Evolutionary conservation across 2,329 filamentous ascomycete species (phyloP).

Genomic region (Cladophialophora exuberans): DNA sequence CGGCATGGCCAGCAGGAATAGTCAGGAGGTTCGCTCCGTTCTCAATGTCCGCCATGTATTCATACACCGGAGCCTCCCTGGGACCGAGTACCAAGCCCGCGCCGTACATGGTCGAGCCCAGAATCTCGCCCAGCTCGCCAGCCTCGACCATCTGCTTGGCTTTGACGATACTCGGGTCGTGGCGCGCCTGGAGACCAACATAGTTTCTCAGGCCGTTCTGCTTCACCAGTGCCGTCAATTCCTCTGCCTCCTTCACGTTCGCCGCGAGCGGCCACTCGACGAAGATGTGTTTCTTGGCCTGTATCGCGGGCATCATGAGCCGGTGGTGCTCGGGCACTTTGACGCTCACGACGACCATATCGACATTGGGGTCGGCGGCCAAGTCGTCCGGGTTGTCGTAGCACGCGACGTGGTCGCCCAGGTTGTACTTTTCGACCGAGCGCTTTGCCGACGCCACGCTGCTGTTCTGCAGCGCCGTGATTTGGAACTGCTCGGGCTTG

Average conservation of each 20-base stretch:
- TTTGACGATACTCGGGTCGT: constrained; percentile 49
- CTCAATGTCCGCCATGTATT: constrained; percentile 22
- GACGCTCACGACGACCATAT: constrained; percentile 59
- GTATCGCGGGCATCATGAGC: constrained; percentile 50
- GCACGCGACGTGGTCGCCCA: constrained; percentile 46
- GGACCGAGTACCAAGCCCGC: constrained; percentile 12
- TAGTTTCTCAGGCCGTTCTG: constrained; percentile 43
- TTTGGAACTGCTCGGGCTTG: constrained; percentile 7
- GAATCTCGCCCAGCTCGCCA: constrained; percentile 55
- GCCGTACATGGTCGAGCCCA: constrained; percentile 52
- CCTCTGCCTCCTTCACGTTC: constrained; percentile 44
- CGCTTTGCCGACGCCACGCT: constrained; percentile 47
- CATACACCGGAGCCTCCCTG: neutral
- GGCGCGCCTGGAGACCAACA: constrained; percentile 56
- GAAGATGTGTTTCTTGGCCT: constrained; percentile 57
- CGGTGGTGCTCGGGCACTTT: constrained; percentile 57
- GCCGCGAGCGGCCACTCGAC: constrained; percentile 63
- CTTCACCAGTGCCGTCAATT: constrained; percentile 43
- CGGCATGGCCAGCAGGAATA: constrained; percentile 25
- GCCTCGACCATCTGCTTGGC: constrained; percentile 50
- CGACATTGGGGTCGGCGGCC: constrained; percentile 53
- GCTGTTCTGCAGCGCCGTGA: constrained; percentile 44
- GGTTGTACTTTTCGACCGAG: constrained; percentile 48
- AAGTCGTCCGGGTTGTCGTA: constrained; percentile 50
- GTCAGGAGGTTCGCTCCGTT: constrained; percentile 28